These are phyloP conservation scores for Eucalyptus marginata DNA, from an alignment of 345 rosid species.

Conservation along the genomic window DNA sequence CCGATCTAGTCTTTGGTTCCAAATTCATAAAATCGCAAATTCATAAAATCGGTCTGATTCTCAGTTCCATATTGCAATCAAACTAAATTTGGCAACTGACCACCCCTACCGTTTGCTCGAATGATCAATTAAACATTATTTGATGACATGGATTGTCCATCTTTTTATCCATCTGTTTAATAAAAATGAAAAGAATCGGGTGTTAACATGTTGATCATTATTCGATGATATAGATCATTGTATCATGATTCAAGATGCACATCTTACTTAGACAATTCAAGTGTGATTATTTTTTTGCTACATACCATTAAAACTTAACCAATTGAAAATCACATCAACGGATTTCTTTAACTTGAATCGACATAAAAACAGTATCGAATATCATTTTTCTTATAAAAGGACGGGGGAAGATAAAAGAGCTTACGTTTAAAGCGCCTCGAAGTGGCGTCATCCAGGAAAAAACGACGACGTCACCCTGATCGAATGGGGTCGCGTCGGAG, in stretches of 20 bases:
- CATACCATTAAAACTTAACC: neutral
- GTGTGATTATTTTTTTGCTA: neutral
- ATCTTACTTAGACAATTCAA: neutral
- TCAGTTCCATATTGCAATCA: rapidly evolving
- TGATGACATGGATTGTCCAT: neutral
- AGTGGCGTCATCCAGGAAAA: too few species aligned
- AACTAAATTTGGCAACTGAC: rapidly evolving
- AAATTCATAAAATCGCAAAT: rapidly evolving
- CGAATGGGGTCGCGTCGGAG: neutral
- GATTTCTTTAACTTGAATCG: rapidly evolving
- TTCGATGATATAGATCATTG: too few species aligned
- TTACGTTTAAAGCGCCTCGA: neutral
- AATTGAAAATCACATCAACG: rapidly evolving
- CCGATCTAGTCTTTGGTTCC: rapidly evolving
- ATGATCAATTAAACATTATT: too few species aligned
- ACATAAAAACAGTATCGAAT: rapidly evolving
- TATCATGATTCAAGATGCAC: too few species aligned
- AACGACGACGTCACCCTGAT: too few species aligned
- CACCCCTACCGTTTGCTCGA: rapidly evolving
- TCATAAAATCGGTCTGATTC: rapidly evolving
- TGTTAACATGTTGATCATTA: neutral
- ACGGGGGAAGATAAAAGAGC: neutral
- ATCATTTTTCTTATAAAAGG: too few species aligned
- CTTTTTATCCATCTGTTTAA: too few species aligned
- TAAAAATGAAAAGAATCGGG: too few species aligned